Conservation (phyloP, 768 basidiomycete species). For the Mycena indigotica region DNA sequence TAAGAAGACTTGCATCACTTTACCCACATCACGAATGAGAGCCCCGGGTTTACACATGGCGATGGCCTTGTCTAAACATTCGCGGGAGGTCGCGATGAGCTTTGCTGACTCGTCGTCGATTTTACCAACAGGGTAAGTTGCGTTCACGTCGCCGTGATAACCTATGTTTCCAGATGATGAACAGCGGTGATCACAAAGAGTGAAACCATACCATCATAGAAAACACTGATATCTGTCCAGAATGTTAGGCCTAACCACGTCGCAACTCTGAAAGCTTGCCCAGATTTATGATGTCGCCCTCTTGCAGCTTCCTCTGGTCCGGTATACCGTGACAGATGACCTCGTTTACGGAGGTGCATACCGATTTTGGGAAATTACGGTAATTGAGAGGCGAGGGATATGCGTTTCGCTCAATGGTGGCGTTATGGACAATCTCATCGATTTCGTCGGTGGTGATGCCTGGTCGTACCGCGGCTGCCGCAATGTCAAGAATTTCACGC, state of each 20-base stretch:
- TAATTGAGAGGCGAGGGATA: constrained; percentile 97
- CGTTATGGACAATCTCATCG: constrained; percentile 91
- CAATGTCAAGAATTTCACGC: constrained; percentile 91
- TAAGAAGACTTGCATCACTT: constrained; percentile 66
- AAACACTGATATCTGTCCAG: constrained; percentile 72
- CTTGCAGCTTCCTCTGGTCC: constrained; percentile 76
- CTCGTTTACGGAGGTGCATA: constrained; percentile 98
- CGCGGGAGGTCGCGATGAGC: constrained; percentile 79
- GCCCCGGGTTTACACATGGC: constrained; percentile 92
- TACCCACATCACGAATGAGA: constrained; percentile 86
- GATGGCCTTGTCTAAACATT: constrained; percentile 87
- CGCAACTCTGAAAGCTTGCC: constrained; percentile 46
- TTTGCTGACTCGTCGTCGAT: constrained; percentile 83
- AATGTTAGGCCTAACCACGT: constrained; percentile 22
- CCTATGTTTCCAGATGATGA: constrained; percentile 48
- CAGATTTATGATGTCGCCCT: constrained; percentile 97
- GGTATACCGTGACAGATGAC: constrained; percentile 98
- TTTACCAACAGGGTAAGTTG: constrained; percentile 86
- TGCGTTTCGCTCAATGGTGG: constrained; percentile 83
- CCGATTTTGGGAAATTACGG: constrained; percentile 88
- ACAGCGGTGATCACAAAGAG: too few relatives aligned
- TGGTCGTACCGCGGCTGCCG: constrained; percentile 83
- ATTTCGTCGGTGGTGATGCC: constrained; percentile 96
- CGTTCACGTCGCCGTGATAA: constrained; percentile 91
- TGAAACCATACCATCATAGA: constrained; percentile 61